A percentile compares a stretch with the other conserved stretches of the same genome.
phyloP scores from a whole-genome alignment of 1,284 basidiomycete genomes.

The Ustilago loliicola region DNA sequence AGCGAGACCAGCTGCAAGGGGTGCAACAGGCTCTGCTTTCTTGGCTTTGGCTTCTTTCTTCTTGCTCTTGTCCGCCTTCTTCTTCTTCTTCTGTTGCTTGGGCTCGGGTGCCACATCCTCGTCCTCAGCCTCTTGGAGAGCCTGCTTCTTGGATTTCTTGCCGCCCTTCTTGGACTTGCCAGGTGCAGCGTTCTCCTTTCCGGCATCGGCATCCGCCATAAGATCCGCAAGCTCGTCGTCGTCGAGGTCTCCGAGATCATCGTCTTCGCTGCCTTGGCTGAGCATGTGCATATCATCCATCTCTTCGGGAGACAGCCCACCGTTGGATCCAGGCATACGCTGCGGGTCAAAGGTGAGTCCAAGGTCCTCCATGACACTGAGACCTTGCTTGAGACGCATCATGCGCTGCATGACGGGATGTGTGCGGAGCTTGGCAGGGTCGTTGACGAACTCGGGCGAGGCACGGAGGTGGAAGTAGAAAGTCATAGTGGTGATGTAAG shows the following conservation, averaged over 20 bases:
- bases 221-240: slow-evolving; percentile 61
- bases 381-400: slow-evolving; percentile 84
- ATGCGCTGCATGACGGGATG: slow-evolving; percentile 84
- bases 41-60: slow-evolving; percentile 31
- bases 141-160: slow-evolving; percentile 28
- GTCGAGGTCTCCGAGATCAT: slow-evolving; percentile 58
- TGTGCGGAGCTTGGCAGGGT: slow-evolving; percentile 49
- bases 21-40: slow-evolving; percentile 39
- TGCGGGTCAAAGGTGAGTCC: slow-evolving; percentile 59
- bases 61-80: slow-evolving; percentile 27
- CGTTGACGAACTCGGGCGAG: slow-evolving; percentile 71
- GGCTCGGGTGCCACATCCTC: slow-evolving; percentile 3
- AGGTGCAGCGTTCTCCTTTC: slow-evolving; percentile 48
- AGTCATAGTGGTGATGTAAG: slow-evolving; percentile 89
- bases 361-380: slow-evolving; percentile 77
- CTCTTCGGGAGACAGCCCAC: slow-evolving; percentile 32
- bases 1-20: slow-evolving; percentile 50
- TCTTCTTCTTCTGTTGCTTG: slow-evolving; percentile 20
- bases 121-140: slow-evolving; percentile 6
- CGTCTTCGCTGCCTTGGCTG: slow-evolving; percentile 53
- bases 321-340: slow-evolving; percentile 22
- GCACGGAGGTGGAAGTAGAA: slow-evolving; percentile 89
- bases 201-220: slow-evolving; percentile 51
- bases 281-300: slow-evolving; percentile 52
- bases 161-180: slow-evolving; percentile 20